These are phyloP conservation scores for Cercospora canescens DNA, from an alignment of 2,329 filamentous ascomycete genomes.

Conservation along the genomic window DNA sequence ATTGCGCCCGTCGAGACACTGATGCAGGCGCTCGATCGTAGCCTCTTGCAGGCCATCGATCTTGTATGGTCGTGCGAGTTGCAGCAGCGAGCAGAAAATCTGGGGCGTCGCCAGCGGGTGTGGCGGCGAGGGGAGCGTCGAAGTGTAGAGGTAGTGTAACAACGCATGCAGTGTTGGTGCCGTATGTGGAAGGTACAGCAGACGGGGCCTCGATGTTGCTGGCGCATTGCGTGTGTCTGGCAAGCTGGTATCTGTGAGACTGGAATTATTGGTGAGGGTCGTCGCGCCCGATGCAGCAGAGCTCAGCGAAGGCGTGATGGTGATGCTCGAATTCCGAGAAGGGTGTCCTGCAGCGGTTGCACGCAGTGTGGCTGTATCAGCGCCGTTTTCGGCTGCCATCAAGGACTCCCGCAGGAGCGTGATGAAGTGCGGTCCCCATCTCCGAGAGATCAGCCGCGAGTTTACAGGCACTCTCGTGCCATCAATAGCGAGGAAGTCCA, in stretches of 20 bases:
- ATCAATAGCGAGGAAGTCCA: constrained; percentile 91
- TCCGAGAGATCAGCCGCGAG: constrained; percentile 78
- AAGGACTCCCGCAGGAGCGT: constrained; percentile 81
- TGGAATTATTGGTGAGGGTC: constrained; percentile 49
- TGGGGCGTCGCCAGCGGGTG: constrained; percentile 88
- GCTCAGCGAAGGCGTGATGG: constrained; percentile 71
- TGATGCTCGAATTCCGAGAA: constrained; percentile 77
- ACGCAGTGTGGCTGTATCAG: constrained; percentile 73
- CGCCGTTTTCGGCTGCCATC: constrained; percentile 62
- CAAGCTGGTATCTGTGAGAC: constrained; percentile 40
- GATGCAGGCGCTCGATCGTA: constrained; percentile 86
- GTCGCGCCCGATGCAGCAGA: constrained; percentile 42
- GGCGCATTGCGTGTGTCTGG: constrained; percentile 56
- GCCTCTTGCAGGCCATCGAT: constrained; percentile 91
- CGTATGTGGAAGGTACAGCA: constrained; percentile 91
- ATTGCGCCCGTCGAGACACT: constrained; percentile 86
- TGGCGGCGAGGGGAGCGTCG: constrained; percentile 73
- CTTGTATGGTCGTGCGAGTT: constrained; percentile 89
- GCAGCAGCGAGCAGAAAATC: constrained; percentile 90
- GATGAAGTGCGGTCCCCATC: constrained; percentile 97
- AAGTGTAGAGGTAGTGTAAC: constrained; percentile 92
- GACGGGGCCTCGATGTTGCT: constrained; percentile 70
- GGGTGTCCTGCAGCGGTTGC: constrained; percentile 55
- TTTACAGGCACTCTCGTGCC: constrained; percentile 93
- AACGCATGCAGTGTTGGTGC: constrained; percentile 85